Evolutionary conservation across 305 asterid genomes (phyloP), one percentile per base, ranked within the genome.

Genomic region (Euphrasia arctica): DNA sequence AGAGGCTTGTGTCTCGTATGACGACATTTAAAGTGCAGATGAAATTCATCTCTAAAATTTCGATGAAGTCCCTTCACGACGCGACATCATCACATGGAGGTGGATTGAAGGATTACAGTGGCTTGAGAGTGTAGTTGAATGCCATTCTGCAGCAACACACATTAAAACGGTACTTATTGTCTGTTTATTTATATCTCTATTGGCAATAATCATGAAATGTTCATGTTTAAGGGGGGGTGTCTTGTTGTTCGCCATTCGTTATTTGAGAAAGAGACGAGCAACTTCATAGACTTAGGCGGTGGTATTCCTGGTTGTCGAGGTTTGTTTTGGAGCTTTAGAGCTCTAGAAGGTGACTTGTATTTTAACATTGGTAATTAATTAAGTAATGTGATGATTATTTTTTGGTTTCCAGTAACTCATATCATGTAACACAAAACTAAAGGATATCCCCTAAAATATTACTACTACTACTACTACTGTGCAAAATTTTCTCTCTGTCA

Each of bases 251-350:
- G 82, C 0, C 87, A 84, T 14, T 81, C 85, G 6, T 75, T 73
- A 68, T 81, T 79, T 52, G 50, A 60, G 32, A 70, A 81, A 41
- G 83, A 81, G 42, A 71, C 78, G 2, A 64, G 27, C 27, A 83
- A 54, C 42, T 81, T 67, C n/a, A 63, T 77, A 15, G 85, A 84
- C 50, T 75, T 84, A 58, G 85, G 90, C 8, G 82, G 90, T 58
- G 90, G 90, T 15, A 70, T 84, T 67, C 82, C 77, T 67, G 83
- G 87, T 14, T 81, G 85, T 68, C 74, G 82, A 69, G 90, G 90
- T 14, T 79, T 79, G 58, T 82, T 79, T 68, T 73, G 82, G 0
- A 84, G 90, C 77, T 84, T 84, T 57, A 74, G 70, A 36, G 72
- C 80, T 49, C 72, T 77, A 18, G 87, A 84, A 70, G 82, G 80